These are phyloP conservation scores for Triticum timopheevii DNA, from an alignment of 176 grass and related monocot genomes.

Conservation along the genomic window DNA sequence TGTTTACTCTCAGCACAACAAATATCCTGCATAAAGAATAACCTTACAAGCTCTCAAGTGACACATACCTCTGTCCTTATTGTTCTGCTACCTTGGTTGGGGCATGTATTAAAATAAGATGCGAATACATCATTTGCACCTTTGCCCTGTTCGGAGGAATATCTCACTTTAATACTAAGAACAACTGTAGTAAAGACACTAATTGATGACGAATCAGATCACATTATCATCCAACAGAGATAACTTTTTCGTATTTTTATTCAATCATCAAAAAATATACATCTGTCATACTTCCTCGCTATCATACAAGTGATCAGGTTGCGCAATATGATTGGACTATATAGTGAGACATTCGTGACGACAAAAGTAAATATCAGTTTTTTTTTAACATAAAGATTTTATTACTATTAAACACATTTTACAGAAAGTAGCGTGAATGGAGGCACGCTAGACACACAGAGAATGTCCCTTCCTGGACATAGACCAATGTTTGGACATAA, in stretches of 20 bases:
- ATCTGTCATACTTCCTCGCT: not conserved
- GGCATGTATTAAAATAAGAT: constrained; percentile 92
- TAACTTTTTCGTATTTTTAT: not conserved
- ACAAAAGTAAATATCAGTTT: constrained; percentile 1
- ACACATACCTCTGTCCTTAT: constrained; percentile 94
- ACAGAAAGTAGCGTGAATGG: no score
- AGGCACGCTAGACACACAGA: no score
- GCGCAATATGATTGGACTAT: not conserved
- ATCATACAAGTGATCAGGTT: constrained; percentile 19
- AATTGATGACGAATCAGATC: constrained; percentile 1
- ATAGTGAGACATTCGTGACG: not conserved
- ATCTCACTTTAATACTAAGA: constrained; percentile 6
- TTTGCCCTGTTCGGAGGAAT: constrained; percentile 57
- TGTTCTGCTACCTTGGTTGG: constrained; percentile 95
- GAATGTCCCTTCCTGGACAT: no score
- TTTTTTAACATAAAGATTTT: no score
- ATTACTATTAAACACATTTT: no score
- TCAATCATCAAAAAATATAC: not conserved
- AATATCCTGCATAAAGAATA: constrained; percentile 11
- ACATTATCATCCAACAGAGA: not conserved
- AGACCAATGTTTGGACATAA: no score
- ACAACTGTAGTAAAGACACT: not conserved
- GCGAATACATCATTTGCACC: constrained; percentile 60
- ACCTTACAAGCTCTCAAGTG: not conserved
- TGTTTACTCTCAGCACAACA: constrained; percentile 19